These are phyloP conservation scores for Akanthomyces dipterigenus DNA, from an alignment of 2,329 filamentous ascomycete species.

Conservation along the genomic window DNA sequence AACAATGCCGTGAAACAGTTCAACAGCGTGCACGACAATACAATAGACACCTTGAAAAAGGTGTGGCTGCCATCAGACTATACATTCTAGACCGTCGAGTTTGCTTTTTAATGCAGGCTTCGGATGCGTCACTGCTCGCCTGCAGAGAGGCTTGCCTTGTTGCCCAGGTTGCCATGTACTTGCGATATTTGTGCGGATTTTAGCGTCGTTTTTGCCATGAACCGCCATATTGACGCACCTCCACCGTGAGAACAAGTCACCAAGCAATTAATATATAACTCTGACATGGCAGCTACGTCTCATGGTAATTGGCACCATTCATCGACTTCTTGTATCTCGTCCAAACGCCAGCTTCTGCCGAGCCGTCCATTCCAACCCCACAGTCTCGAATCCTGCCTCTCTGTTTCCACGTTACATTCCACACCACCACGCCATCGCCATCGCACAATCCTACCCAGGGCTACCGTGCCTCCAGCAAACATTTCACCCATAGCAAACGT, in stretches of 20 bases:
- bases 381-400: background rate
- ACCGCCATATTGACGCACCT: constrained; percentile 4
- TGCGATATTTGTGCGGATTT: constrained; percentile 32
- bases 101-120: too few species aligned
- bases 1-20: too few species aligned
- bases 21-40: background rate
- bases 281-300: constrained; percentile 2
- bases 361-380: background rate
- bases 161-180: constrained; percentile 7
- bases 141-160: background rate
- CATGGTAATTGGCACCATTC: background rate
- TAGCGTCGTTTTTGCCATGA: constrained; percentile 15
- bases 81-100: background rate
- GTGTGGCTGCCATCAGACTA: background rate
- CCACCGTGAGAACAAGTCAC: background rate
- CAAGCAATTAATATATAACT: constrained; percentile 2
- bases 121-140: background rate
- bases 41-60: background rate
- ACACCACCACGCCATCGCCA: background rate
- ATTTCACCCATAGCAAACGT: constrained; percentile 4
- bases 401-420: constrained; percentile 4
- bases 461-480: background rate
- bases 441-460: background rate
- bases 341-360: background rate
- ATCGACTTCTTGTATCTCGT: background rate